These are phyloP conservation scores for Manihot esculenta DNA, from an alignment of 441 rosid species.

Conservation along the genomic window DNA sequence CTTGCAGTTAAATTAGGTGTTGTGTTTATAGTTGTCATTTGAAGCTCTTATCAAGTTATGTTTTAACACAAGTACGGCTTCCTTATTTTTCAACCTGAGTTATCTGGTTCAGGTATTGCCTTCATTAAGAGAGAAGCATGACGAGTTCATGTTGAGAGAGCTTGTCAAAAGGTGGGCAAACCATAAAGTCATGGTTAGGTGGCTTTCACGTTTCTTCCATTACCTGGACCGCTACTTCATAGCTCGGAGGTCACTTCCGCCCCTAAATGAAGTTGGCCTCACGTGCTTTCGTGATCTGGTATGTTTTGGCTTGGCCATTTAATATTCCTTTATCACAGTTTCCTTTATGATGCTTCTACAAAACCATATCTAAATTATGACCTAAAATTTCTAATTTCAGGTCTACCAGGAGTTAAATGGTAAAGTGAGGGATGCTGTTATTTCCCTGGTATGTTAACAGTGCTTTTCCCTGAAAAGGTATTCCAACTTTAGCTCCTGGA, in stretches of 20 bases:
- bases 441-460: slow-evolving; percentile 58
- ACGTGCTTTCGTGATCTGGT: slow-evolving; percentile 89
- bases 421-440: slow-evolving; percentile 84
- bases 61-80: background rate
- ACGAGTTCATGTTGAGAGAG: slow-evolving; percentile 89
- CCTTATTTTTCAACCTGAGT: slow-evolving; percentile 1
- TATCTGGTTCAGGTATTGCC: slow-evolving; percentile 62
- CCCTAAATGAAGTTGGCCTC: slow-evolving; percentile 86
- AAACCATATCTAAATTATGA: slow-evolving; percentile 10
- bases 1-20: background rate
- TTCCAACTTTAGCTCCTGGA: background rate
- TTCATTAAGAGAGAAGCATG: slow-evolving; percentile 87
- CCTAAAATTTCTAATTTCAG: slow-evolving; percentile 34
- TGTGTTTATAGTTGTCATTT: background rate
- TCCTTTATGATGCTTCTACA: background rate
- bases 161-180: slow-evolving; percentile 89
- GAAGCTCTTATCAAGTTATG: too few relatives aligned
- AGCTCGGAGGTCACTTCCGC: slow-evolving; percentile 77
- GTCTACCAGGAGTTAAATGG: slow-evolving; percentile 67
- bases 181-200: slow-evolving; percentile 92
- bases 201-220: slow-evolving; percentile 89
- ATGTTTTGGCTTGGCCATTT: slow-evolving; percentile 11
- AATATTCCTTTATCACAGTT: too few relatives aligned
- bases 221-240: slow-evolving; percentile 92
- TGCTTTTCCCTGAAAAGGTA: background rate